Evolutionary conservation across 1,139 yeast genomes (phyloP), one percentile per base, ranked within the genome.

Genomic region (Suhomyces bribrorum): DNA sequence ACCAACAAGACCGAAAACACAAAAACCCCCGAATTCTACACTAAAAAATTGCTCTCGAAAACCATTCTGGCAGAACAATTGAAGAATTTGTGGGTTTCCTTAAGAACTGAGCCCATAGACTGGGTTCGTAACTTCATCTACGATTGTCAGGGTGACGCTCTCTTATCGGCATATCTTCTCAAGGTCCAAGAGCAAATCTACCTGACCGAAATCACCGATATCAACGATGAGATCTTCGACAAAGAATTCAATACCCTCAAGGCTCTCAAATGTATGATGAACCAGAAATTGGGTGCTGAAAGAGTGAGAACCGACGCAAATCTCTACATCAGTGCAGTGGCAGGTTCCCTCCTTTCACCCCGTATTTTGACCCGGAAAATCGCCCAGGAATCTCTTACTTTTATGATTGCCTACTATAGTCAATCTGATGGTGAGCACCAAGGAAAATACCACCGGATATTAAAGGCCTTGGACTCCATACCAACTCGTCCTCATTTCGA

Each of bases 131-230:
- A 73, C 25, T 92, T 92, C 45, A 66, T 72, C 45, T 74, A 88
- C 40, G 85, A 81, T 42, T 78, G 81, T 41, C 97, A 92, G 60
- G 98, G 98, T 32, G 96, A 88, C 45, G 80, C 88, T 2, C 90
- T 95, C 1, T 73, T 92, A 40, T 64, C 73, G 8, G 62, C 72
- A 5, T 71, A 66, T 48, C 56, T 72, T 36, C 53, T 57, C 18
- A 68, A 68, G 43, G 55, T 72, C 29, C 72, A 65, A 51, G 67
- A 73, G 48, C 57, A 70, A 46, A 63, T 69, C 44, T 44, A 52
- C 46, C 55, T 59, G 44, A 47, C 44, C 40, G 66, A 75, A 47
- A 47, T 56, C 49, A 59, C 55, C 43, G 75, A 69, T 41, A 66
- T 70, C 34, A 55, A 59, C 29, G 73, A 75, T 49, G 75, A 66